Base-by-base conservation (phyloP, 352 stramenopile genomes). In the Pythium chondricola region DNA sequence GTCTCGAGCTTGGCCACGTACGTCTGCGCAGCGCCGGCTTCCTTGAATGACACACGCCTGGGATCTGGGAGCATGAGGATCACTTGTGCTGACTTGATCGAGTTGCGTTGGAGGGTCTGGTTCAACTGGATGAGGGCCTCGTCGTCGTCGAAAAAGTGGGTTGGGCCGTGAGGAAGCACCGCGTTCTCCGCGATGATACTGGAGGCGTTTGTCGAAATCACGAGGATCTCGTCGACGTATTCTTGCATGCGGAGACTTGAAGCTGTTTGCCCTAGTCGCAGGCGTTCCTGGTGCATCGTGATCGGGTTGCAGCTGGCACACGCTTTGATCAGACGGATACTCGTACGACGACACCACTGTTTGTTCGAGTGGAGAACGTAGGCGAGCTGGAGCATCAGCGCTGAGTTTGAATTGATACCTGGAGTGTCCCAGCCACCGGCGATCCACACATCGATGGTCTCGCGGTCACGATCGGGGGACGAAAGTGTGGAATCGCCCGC, bases 371-470 rank as follows among this genome's bases (percentile, higher is more conserved):
- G 50, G 22, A 71, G 43, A 0, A 71, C 55, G 29, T 68, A 65
- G 22, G 63, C 52, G 14, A 72, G 52, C 48, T 72, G 63, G 10
- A 69, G 43, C 61, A 84, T 74, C 17, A 84, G 46, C 16, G 69
- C 66, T 4, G 60, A 53, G 25, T 47, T 67, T 16, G 65, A 58
- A 20, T 70, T 48, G 2, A 72, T 58, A 14, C 46, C 61, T 5
- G 52, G 50, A 9, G 63, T 46, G 7, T 68, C 64, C 53, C 54
- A 67, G n/a, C 53, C 46, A 9, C 43, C 46, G 4, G 69, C 69
- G 20, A 81, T 67, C 75, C 75, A 87, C 13, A 85, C 67, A 32
- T 85, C 73, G 35, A 88, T 74, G 2, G 69, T 80, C 43, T 69
- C 56, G 18, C 41, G 39, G 21, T 29, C 49, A 6, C 47, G 49